Evolutionary conservation across 148 eudicot species (phyloP).

Genomic region (Arbutus unedo): DNA sequence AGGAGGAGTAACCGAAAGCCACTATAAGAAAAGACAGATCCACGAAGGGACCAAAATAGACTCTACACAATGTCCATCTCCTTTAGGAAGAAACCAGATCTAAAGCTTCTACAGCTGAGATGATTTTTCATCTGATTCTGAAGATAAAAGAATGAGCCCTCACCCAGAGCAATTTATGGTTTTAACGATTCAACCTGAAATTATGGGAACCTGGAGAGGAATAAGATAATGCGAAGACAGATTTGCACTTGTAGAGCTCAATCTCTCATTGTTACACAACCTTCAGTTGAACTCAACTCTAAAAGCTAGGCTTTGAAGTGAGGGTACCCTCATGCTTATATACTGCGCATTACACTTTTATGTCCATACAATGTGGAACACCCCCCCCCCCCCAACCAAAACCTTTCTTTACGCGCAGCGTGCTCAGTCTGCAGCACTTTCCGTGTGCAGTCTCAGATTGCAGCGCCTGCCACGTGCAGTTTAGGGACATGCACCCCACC

Average conservation of each 20-base stretch:
- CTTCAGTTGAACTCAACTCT: not conserved
- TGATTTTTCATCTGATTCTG: not conserved
- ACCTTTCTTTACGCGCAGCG: not conserved
- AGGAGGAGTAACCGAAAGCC: not conserved
- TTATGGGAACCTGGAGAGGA: not conserved
- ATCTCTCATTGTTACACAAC: not conserved
- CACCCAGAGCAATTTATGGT: not conserved
- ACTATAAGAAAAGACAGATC: not conserved
- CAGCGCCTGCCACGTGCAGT: not conserved
- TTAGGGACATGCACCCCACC: not conserved
- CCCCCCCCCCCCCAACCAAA: not conserved
- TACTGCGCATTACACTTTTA: not conserved
- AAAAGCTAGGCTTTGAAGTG: not conserved
- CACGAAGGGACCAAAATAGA: not conserved
- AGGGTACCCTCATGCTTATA: not conserved
- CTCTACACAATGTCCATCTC: not conserved
- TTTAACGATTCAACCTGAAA: not conserved
- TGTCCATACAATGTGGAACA: not conserved
- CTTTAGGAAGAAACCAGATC: not conserved
- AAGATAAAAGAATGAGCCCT: not conserved
- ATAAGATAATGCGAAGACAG: not conserved
- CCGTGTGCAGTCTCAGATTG: not conserved
- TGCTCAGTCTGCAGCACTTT: not conserved
- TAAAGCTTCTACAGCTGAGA: not conserved
- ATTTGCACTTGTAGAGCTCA: not conserved